Evolutionary conservation across 768 basidiomycete species (phyloP).

Genomic region (Trametes villosa): DNA sequence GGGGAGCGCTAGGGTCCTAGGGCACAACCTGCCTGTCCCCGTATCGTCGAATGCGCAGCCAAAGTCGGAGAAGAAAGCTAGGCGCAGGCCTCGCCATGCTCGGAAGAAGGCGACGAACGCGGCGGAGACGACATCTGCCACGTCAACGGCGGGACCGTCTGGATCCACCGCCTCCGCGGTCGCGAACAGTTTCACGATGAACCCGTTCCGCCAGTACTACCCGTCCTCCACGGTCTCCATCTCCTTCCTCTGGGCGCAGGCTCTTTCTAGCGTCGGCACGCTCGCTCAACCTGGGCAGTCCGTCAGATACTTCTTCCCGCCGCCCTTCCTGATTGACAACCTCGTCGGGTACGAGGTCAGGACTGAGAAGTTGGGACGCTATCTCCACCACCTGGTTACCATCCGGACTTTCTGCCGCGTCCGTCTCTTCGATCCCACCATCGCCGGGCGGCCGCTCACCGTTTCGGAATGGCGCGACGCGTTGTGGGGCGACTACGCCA

Average conservation of each 20-base stretch:
- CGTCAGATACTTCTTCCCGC: neutral
- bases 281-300: neutral
- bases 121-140: neutral
- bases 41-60: no score
- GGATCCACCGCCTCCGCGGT: no score
- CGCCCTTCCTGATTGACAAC: neutral
- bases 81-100: no score
- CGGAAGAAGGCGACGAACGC: no score
- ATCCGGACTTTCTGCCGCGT: conserved; percentile 1
- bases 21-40: neutral
- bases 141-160: neutral
- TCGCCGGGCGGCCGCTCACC: neutral
- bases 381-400: neutral
- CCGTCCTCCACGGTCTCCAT: neutral
- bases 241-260: neutral
- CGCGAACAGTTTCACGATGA: neutral
- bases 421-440: neutral
- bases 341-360: neutral
- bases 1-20: neutral
- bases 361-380: neutral
- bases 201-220: conserved; percentile 2
- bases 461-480: conserved; percentile 1
- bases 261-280: neutral
- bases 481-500: neutral
- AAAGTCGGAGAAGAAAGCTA: no score